Conservation (phyloP, 2,329 filamentous ascomycete genomes). For the Aspergillus intermedius region DNA sequence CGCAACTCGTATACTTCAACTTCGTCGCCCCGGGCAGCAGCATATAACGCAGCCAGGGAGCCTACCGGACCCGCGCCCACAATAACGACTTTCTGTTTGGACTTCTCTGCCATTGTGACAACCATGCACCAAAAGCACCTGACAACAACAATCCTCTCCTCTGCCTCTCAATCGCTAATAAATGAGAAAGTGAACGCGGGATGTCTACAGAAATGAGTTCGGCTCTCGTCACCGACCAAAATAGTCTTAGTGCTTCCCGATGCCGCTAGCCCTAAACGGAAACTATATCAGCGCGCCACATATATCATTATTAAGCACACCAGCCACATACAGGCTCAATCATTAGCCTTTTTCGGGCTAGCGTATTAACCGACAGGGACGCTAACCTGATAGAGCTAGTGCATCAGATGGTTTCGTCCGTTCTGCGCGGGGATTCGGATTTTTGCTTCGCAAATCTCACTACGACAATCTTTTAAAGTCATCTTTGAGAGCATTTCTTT, state of each 20-base stretch:
- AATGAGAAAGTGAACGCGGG: too few species aligned
- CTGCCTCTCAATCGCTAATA: too few species aligned
- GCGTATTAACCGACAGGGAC: neutral
- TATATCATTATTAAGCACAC: neutral
- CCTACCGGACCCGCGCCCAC: conserved; percentile 93
- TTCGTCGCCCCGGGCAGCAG: conserved; percentile 76
- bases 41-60: conserved; percentile 84
- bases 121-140: neutral
- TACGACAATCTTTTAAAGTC: neutral
- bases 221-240: too few species aligned
- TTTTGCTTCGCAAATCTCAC: neutral
- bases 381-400: neutral
- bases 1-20: conserved; percentile 94
- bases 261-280: too few species aligned
- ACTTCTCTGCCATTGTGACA: neutral
- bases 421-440: neutral
- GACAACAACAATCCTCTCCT: neutral
- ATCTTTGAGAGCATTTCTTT: neutral
- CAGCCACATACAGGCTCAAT: neutral
- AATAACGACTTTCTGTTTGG: conserved; percentile 64
- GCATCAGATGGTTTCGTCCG: neutral
- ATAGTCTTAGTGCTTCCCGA: too few species aligned
- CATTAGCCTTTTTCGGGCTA: neutral
- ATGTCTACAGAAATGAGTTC: too few species aligned
- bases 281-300: neutral